Percentiles rank a stretch among this genome's conserved stretches.
These are phyloP conservation scores for Mrakia blollopis DNA, from an alignment of 768 basidiomycete species.

Conservation along the genomic window DNA sequence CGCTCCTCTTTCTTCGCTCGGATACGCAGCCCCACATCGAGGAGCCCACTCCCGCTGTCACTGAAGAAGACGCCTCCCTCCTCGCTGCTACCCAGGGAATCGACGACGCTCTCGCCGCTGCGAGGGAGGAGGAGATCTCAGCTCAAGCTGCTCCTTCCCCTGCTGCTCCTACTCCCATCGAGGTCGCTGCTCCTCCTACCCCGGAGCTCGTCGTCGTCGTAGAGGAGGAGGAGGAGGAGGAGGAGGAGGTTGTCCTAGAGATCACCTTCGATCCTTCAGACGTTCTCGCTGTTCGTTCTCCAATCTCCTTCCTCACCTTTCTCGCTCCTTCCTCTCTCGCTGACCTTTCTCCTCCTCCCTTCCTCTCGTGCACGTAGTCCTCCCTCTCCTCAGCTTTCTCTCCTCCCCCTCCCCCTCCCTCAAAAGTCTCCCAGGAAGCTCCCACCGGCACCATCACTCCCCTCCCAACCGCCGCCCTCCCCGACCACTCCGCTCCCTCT, in stretches of 20 bases:
- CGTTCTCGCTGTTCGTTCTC: constrained; percentile 13
- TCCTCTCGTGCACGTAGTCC: constrained; percentile 1
- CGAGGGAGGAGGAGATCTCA: not conserved
- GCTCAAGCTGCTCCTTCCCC: not conserved
- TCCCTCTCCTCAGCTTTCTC: constrained; percentile 23
- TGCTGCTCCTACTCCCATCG: not conserved
- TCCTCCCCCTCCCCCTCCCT: constrained; percentile 21
- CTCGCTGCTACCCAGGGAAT: not conserved
- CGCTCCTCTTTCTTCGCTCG: not conserved
- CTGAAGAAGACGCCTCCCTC: not conserved
- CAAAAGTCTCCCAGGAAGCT: not conserved
- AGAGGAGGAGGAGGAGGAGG: not conserved
- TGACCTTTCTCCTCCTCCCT: not conserved
- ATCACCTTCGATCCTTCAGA: constrained; percentile 6
- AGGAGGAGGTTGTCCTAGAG: not conserved
- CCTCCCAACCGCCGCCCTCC: constrained; percentile 20
- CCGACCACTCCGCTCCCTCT: constrained; percentile 23
- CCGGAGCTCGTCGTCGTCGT: no score
- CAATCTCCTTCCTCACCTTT: not conserved
- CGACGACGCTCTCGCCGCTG: not conserved
- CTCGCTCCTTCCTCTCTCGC: not conserved
- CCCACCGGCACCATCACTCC: constrained; percentile 4
- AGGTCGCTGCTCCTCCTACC: not conserved
- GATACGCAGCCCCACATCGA: not conserved
- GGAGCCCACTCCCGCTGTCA: not conserved